Base-by-base conservation (phyloP, 345 rosid species). In the Sonneratia caseolaris region DNA sequence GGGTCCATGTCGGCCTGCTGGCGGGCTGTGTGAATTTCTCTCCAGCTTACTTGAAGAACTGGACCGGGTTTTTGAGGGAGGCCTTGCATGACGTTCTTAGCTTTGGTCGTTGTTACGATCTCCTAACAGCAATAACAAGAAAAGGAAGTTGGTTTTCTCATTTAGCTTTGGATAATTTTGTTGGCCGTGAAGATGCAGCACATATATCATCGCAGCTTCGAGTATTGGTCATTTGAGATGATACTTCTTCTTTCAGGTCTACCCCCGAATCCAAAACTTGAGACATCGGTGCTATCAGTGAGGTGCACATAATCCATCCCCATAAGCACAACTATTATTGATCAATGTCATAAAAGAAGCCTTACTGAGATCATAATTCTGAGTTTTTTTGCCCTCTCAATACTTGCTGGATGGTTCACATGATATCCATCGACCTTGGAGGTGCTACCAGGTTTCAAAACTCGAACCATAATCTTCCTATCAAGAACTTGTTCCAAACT, bases 341-440 rank as follows among this genome's bases (percentile, higher is more conserved):
- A 56, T 56, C 1, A 8, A 57, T n/a, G n/a, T 21, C 35, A 57
- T 57, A n/a, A 57, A 9, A 1, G 22, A 21, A 57, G 27, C 64
- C 4, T n/a, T 57, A 7, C 10, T 24, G 13, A n/a, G 22, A 24
- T 57, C 64, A 57, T 57, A 21, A 57, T 57, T n/a, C 21, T 57
- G 6, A 3, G 24, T 9, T 42, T 15, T 13, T 74, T 76, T 72
- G 64, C 86, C 85, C 88, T 85, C 83, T 90, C 71, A 90, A 88
- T 77, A 86, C 91, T 73, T 79, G 85, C 66, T 79, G 89, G 83
- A 88, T 85, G 74, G 86, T 86, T 66, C 86, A 84, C 75, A 86
- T 84, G 92, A 79, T 88, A 79, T 82, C 96, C 32, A 83, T 86
- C 62, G 91, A 91, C 4, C 87, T 88, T 24, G 86, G 93, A 40